phyloP scores from a whole-genome alignment of 352 stramenopile species.

The Thalassiosira sp. region DNA sequence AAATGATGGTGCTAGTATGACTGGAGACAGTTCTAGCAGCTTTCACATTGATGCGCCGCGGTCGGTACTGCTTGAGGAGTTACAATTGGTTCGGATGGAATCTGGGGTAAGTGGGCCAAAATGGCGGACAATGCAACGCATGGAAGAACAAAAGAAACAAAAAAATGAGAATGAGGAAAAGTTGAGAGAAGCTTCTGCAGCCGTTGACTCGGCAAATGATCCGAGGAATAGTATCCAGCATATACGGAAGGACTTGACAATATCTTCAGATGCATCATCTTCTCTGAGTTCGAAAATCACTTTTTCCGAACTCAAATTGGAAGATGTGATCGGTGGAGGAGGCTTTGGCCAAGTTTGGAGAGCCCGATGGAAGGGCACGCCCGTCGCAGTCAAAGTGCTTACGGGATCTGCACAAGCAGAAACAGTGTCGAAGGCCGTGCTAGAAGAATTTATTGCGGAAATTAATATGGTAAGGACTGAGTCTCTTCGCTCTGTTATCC shows the following conservation, averaged over 20 bases:
- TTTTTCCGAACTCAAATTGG: constrained; percentile 72
- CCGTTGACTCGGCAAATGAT: constrained; percentile 36
- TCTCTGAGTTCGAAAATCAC: constrained; percentile 69
- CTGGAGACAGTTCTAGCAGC: background rate
- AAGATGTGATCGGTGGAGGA: constrained; percentile 80
- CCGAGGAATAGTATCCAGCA: constrained; percentile 61
- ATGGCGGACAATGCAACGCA: constrained; percentile 30
- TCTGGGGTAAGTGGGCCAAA: constrained; percentile 43
- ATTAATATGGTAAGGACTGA: constrained; percentile 83
- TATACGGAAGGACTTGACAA: constrained; percentile 69
- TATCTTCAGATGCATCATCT: constrained; percentile 60
- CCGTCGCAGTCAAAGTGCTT: constrained; percentile 93
- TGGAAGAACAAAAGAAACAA: constrained; percentile 24
- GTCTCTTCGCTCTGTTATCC: no score
- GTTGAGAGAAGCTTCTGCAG: constrained; percentile 40
- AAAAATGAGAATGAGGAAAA: constrained; percentile 38
- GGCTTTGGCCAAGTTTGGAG: constrained; percentile 90
- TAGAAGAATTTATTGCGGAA: constrained; percentile 81
- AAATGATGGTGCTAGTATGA: constrained; percentile 5
- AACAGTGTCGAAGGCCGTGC: constrained; percentile 68
- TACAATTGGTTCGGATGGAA: constrained; percentile 54
- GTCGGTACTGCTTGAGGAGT: constrained; percentile 49
- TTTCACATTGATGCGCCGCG: constrained; percentile 20
- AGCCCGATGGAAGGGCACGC: constrained; percentile 92
- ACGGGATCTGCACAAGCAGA: constrained; percentile 67